A percentile compares a stretch with the other conserved stretches of the same genome.
phyloP scores from a whole-genome alignment of 2,329 filamentous ascomycete genomes.

The Fusarium robinianum region DNA sequence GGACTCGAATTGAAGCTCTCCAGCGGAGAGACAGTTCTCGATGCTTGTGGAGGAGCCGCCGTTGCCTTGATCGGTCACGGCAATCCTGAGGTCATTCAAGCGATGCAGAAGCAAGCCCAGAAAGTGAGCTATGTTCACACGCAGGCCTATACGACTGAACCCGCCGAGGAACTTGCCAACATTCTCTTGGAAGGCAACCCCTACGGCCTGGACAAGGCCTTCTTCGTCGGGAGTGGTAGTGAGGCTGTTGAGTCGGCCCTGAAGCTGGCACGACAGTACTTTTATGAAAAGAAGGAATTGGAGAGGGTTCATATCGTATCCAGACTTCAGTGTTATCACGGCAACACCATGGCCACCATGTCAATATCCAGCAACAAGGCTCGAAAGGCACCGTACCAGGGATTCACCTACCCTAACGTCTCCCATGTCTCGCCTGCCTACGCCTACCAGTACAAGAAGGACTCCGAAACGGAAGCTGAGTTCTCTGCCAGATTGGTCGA shows the following conservation, averaged over 20 bases:
- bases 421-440: slow-evolving; percentile 23
- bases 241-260: slow-evolving; percentile 52
- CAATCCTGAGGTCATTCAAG: slow-evolving; percentile 57
- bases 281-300: slow-evolving; percentile 43
- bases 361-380: slow-evolving; percentile 38
- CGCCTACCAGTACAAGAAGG: slow-evolving; percentile 12
- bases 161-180: slow-evolving; percentile 30
- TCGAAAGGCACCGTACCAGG: slow-evolving; percentile 22
- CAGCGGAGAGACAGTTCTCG: slow-evolving; percentile 61
- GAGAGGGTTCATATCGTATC: slow-evolving; percentile 41
- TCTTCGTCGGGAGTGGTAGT: slow-evolving; percentile 34
- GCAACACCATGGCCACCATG: slow-evolving; percentile 52
- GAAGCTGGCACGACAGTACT: slow-evolving; percentile 55
- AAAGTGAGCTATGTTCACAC: slow-evolving; percentile 35
- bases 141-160: slow-evolving; percentile 25
- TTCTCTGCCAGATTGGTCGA: slow-evolving; percentile 13
- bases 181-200: slow-evolving; percentile 22
- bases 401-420: slow-evolving; percentile 27
- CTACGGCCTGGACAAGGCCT: slow-evolving; percentile 30
- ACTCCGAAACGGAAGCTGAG: slow-evolving; percentile 9
- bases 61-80: slow-evolving; percentile 68
- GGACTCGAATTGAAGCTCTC: slow-evolving; percentile 41
- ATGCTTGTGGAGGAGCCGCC: slow-evolving; percentile 69
- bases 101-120: slow-evolving; percentile 59
- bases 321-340: slow-evolving; percentile 50